A percentile compares a stretch with the other conserved stretches of the same genome.
phyloP scores from a whole-genome alignment of 208 protist species.

The Acanthamoeba triangularis region DNA sequence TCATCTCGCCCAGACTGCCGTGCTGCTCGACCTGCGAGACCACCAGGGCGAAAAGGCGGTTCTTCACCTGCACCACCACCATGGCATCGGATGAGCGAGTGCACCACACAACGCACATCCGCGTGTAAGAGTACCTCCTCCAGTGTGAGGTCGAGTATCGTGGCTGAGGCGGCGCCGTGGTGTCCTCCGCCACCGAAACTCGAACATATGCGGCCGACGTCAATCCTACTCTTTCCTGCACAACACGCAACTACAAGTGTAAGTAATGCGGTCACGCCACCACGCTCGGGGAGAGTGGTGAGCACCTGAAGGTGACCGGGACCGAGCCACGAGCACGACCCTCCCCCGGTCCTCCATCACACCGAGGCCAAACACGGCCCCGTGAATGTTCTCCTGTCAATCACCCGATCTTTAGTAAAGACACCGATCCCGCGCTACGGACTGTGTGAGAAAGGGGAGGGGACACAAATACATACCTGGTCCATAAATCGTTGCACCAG shows the following conservation, averaged over 20 bases:
- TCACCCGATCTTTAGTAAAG: not conserved
- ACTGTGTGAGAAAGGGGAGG: not conserved
- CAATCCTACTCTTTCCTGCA: conserved; percentile 23
- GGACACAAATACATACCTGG: not conserved
- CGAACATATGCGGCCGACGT: conserved; percentile 63
- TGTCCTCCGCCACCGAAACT: conserved; percentile 75
- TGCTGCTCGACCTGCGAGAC: conserved; percentile 35
- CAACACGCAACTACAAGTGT: too few species aligned
- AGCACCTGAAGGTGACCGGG: conserved; percentile 12
- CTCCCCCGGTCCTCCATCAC: conserved; percentile 38
- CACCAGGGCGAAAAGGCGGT: conserved; percentile 46
- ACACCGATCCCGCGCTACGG: too few species aligned
- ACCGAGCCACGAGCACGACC: conserved; percentile 28
- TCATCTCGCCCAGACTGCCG: not conserved
- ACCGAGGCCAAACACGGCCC: conserved; percentile 33
- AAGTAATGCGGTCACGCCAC: not conserved
- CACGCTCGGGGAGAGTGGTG: not conserved
- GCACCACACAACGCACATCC: not conserved
- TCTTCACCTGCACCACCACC: conserved; percentile 45
- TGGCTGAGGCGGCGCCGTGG: conserved; percentile 55
- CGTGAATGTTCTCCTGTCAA: conserved; percentile 58
- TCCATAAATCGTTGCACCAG: conserved; percentile 71
- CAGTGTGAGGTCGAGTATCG: conserved; percentile 23
- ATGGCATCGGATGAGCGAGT: not conserved
- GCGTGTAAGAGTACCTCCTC: conserved; percentile 7